These are phyloP conservation scores for Kodamaea leandrae DNA, from an alignment of 805 yeast species.

Conservation along the genomic window DNA sequence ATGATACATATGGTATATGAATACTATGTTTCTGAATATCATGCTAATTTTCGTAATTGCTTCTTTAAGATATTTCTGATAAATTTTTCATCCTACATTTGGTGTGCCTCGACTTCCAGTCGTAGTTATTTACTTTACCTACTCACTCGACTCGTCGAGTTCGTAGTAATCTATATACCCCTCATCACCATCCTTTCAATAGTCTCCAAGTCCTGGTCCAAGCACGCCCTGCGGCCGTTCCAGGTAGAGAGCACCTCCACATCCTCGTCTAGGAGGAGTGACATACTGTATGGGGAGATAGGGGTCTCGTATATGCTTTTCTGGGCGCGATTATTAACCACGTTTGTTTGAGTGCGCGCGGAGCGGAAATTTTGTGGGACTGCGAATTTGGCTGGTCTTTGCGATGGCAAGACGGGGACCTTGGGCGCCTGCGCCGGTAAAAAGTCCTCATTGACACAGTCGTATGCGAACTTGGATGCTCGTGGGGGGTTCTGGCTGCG, in stretches of 20 bases:
- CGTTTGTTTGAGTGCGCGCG: too few species aligned
- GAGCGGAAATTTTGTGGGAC: too few species aligned
- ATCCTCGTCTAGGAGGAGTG: not conserved
- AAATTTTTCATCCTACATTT: too few species aligned
- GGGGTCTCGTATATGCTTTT: not conserved
- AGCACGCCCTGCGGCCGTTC: constrained; percentile 9
- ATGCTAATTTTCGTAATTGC: too few species aligned
- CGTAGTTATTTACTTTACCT: too few species aligned
- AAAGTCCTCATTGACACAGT: constrained; percentile 15
- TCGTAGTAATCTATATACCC: not conserved
- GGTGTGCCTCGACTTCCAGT: too few species aligned
- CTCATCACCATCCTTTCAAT: constrained; percentile 12
- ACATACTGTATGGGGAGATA: too few species aligned
- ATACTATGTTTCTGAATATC: too few species aligned
- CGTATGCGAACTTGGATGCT: constrained; percentile 11
- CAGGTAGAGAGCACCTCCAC: not conserved
- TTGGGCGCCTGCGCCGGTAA: constrained; percentile 10
- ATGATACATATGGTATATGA: too few species aligned
- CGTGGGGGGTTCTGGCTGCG: not conserved
- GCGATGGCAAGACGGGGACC: constrained; percentile 10
- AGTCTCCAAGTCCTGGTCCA: constrained; percentile 14
- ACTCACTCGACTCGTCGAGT: too few species aligned
- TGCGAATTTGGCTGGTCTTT: constrained; percentile 1
- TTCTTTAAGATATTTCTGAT: too few species aligned
- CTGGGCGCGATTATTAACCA: too few species aligned